These are phyloP conservation scores for Dryadomyces quercivorus DNA, from an alignment of 2,329 filamentous ascomycete species.

Conservation along the genomic window DNA sequence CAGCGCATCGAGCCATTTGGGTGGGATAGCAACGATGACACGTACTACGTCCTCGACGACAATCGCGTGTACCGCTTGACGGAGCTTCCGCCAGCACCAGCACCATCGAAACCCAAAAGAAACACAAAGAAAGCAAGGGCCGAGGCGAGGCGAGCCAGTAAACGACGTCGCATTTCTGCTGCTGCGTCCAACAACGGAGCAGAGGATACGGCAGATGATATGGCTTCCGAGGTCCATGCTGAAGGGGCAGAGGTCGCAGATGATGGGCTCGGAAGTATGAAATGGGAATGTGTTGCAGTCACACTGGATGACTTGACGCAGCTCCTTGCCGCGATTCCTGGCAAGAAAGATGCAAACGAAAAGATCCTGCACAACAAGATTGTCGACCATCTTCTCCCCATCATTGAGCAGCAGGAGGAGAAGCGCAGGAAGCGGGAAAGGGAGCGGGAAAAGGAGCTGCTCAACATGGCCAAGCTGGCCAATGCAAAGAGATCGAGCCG, in stretches of 20 bases:
- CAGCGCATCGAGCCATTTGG: constrained; percentile 71
- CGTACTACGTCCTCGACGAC: constrained; percentile 86
- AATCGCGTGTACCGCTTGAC: constrained; percentile 83
- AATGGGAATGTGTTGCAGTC: constrained; percentile 85
- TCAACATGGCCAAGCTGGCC: constrained; percentile 77
- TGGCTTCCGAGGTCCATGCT: constrained; percentile 11
- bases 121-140: constrained; percentile 55
- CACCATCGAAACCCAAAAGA: constrained; percentile 46
- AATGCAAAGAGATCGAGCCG: constrained; percentile 88
- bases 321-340: constrained; percentile 60
- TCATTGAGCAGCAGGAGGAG: constrained; percentile 69
- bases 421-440: constrained; percentile 58
- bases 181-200: constrained; percentile 23
- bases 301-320: constrained; percentile 63
- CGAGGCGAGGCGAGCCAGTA: constrained; percentile 55
- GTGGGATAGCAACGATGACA: constrained; percentile 77
- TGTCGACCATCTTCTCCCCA: constrained; percentile 66
- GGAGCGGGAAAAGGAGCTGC: constrained; percentile 63
- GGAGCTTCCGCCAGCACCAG: constrained; percentile 51
- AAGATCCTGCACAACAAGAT: constrained; percentile 63
- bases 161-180: constrained; percentile 50
- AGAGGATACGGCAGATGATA: constrained; percentile 26
- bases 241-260: constrained; percentile 26
- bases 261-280: constrained; percentile 61
- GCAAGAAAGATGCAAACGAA: constrained; percentile 74